Percentiles rank a stretch among this genome's conserved stretches.
Conservation (phyloP, 140 eudicot species). For the Ambrosia hybrid region DNA sequence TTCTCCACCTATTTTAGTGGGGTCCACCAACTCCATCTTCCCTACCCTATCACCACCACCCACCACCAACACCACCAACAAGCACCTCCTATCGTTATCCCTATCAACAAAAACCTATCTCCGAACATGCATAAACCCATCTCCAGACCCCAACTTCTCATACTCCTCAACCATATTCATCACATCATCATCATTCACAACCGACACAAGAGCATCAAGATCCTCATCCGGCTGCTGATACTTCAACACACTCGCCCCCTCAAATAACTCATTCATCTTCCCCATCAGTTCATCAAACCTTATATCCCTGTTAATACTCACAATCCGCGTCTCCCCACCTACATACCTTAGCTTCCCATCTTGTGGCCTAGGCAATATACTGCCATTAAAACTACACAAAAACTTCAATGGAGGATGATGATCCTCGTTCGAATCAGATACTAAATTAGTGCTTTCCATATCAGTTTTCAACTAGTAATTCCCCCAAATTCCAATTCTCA, state of each 20-base stretch:
- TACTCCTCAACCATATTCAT: no score
- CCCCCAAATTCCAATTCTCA: background rate
- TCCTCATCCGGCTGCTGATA: no score
- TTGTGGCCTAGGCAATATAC: constrained; percentile 87
- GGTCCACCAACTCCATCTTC: no score
- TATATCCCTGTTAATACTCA: constrained; percentile 63
- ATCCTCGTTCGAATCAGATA: constrained; percentile 55
- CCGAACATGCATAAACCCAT: no score
- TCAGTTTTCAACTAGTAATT: constrained; percentile 25
- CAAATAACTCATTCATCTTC: constrained; percentile 86
- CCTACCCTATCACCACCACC: no score
- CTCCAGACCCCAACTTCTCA: no score
- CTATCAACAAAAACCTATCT: no score
- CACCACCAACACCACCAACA: no score
- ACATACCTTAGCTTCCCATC: constrained; percentile 96
- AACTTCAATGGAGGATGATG: constrained; percentile 66
- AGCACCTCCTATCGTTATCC: constrained; percentile 66
- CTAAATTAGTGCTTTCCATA: constrained; percentile 71
- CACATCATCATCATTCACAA: no score
- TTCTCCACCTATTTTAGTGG: no score
- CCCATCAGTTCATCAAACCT: constrained; percentile 72
- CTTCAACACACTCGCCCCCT: constrained; percentile 34
- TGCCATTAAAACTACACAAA: constrained; percentile 86
- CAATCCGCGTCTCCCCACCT: constrained; percentile 94
- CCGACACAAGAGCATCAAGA: no score